Evolutionary conservation across 257 asterid species (phyloP), one percentile per base, ranked within the genome.

Genomic region (Solanum chilense): DNA sequence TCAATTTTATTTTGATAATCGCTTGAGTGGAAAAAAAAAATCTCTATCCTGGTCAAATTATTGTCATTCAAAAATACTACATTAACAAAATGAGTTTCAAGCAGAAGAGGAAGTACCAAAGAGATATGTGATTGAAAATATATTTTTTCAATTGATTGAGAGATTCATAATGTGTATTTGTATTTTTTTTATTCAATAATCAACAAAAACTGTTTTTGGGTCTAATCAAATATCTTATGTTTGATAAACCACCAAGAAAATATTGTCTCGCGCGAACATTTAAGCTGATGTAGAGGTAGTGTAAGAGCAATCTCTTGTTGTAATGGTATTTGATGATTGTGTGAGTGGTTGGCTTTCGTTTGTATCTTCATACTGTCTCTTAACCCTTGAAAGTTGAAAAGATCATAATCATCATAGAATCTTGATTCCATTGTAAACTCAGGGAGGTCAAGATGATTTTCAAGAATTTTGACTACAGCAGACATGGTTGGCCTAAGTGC

Each of bases 401-500:
- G 13, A 42, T 76, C 96, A 73, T 58, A 58, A 58, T 87, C 91
- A 12, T 86, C 87, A 88, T 87, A 84, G 58, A 91, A 75, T 82
- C 80, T 87, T 66, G 96, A 92, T 47, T 91, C 91, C 89, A 90
- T 77, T 21, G 86, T 82, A 25, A 90, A 89, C 66, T 92, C 95
- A 60, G 88, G 91, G 31, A 90, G 82, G 31, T 87, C 86, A 75
- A 80, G 66, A 39, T 86, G 47, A 42, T 95, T 94, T 92, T 90
- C 91, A 47, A 93, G 95, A 93, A 93, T 90, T 66, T 89, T 87
- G 41, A 92, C 91, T 11, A 94, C 95, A 73, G 91, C 91, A 12
- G 94, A 91, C 96, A 94, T 94, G 21, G 92, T 91, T 18, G 98
- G 96, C 75, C 96, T 89, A 3, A 94, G 90, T 7, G 95, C 91